Evolutionary conservation across 108 stramenopile species (phyloP).

Genomic region (Cyclotella choctawhatcheeana): DNA sequence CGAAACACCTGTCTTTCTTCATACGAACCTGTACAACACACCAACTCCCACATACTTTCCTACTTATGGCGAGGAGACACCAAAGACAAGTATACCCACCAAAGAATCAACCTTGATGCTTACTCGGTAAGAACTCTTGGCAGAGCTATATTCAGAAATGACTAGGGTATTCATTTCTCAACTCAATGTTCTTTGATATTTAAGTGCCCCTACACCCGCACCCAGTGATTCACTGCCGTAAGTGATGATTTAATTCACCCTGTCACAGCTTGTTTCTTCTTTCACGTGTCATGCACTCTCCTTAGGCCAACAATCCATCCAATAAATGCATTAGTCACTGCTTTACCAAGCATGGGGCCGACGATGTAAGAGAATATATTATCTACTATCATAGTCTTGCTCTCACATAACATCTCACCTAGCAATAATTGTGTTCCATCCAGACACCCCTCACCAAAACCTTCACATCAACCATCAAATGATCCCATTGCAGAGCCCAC

Average conservation of each 20-base stretch:
- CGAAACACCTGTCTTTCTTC: background rate
- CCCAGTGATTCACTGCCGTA: background rate
- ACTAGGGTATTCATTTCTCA: too few relatives aligned
- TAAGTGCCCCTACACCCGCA: background rate
- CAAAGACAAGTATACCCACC: background rate
- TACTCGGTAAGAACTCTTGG: background rate
- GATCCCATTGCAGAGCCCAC: background rate
- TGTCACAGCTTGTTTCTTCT: background rate
- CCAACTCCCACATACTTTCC: background rate
- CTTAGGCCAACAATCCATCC: background rate
- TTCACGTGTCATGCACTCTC: background rate
- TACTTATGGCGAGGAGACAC: background rate
- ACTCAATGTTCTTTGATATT: background rate
- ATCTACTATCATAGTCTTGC: too few relatives aligned
- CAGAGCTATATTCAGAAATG: background rate
- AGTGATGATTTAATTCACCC: background rate
- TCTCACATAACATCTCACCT: too few relatives aligned
- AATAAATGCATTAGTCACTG: too few relatives aligned
- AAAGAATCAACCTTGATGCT: constrained; percentile 1
- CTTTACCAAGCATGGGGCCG: too few relatives aligned
- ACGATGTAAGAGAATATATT: too few relatives aligned
- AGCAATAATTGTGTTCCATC: too few relatives aligned
- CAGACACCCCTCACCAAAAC: background rate
- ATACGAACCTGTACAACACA: background rate
- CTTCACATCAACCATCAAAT: background rate